Base-by-base conservation (phyloP, 352 stramenopile species). In the Pythium angustatum region DNA sequence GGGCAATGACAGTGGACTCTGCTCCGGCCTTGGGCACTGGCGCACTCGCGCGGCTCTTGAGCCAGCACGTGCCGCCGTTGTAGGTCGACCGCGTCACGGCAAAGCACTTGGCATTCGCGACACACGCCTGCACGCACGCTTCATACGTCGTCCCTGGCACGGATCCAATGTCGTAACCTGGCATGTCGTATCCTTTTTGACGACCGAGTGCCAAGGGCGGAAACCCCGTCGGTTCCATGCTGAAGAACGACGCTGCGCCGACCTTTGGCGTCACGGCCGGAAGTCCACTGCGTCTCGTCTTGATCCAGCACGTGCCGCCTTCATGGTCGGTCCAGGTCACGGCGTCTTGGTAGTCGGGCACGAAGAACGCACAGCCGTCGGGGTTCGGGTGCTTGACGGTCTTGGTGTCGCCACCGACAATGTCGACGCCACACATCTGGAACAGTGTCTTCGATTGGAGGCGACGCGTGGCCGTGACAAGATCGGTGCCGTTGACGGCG, bases 1-100 rank as follows among this genome's bases (percentile, higher is more conserved):
- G n/a, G n/a, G n/a, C n/a, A n/a, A n/a, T n/a, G n/a, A n/a, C n/a
- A n/a, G n/a, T n/a, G n/a, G n/a, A n/a, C n/a, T n/a, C n/a, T n/a
- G n/a, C n/a, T n/a, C n/a, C n/a, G n/a, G n/a, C n/a, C n/a, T n/a
- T n/a, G n/a, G n/a, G n/a, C n/a, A n/a, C n/a, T n/a, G n/a, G n/a
- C n/a, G n/a, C n/a, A n/a, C n/a, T n/a, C n/a, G n/a, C n/a, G n/a
- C n/a, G 27, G 34, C 63, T 83, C 61, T 91, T 89, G 22, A 88
- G 64, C 68, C 73, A 89, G 45, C 80, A 87, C 17, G 75, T 87
- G 9, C 80, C 80, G 12, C 72, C 66, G 28, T 79, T 83, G 68
- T 75, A 77, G 54, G 69, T 74, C 5, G 52, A 81, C 79, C 79
- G 88, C 0, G 77, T 53, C 8, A 9, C n/a, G 19, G 41, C 54